Evolutionary conservation across 2,329 filamentous ascomycete species (phyloP).

Genomic region (Sporothrix euskadiensis): DNA sequence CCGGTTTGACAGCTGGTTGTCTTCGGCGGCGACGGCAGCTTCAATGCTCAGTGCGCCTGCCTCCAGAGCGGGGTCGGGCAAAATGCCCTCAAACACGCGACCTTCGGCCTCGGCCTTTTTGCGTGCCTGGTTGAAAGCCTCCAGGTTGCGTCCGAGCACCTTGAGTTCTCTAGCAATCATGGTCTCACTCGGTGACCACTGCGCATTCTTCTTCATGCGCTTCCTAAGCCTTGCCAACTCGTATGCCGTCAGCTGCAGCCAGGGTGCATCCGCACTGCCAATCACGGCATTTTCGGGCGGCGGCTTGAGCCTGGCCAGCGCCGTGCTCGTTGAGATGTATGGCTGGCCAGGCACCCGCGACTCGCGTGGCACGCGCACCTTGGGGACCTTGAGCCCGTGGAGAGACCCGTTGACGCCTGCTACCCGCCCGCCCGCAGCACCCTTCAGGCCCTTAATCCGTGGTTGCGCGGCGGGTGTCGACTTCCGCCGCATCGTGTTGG

Average conservation of each 20-base stretch:
- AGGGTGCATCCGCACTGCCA: constrained; percentile 62
- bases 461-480: constrained; percentile 41
- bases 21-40: constrained; percentile 55
- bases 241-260: constrained; percentile 65
- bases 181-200: constrained; percentile 80
- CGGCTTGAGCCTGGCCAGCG: constrained; percentile 51
- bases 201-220: constrained; percentile 88
- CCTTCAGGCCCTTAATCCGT: constrained; percentile 54
- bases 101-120: constrained; percentile 67
- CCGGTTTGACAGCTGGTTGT: constrained; percentile 66
- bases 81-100: constrained; percentile 55
- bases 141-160: constrained; percentile 65
- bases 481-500: constrained; percentile 33
- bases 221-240: constrained; percentile 72
- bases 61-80: constrained; percentile 49
- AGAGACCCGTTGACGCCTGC: not conserved
- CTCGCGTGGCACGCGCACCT: constrained; percentile 41
- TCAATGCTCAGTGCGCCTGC: constrained; percentile 62
- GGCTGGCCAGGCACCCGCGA: constrained; percentile 34
- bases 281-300: constrained; percentile 61
- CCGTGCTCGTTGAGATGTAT: constrained; percentile 44
- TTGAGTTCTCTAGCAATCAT: constrained; percentile 82
- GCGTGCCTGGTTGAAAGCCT: constrained; percentile 62
- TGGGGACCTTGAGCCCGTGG: constrained; percentile 47
- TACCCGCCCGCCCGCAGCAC: not conserved